Evolutionary conservation across 2,329 filamentous ascomycete species (phyloP).

Genomic region (Teratosphaeriaceae sp.): DNA sequence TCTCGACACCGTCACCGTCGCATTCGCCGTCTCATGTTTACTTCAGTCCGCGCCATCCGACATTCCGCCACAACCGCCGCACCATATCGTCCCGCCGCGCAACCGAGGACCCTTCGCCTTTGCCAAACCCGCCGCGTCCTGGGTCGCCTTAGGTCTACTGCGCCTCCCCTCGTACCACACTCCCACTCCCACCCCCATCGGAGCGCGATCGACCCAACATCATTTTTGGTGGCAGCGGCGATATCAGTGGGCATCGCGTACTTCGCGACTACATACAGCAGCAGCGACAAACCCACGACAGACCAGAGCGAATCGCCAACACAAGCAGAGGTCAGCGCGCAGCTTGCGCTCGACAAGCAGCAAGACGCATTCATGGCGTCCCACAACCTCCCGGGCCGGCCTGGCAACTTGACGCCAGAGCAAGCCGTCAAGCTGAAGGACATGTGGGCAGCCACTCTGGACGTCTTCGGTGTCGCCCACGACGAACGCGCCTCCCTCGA

Average conservation of each 20-base stretch:
- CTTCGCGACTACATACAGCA: constrained; percentile 13
- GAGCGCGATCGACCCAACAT: constrained; percentile 15
- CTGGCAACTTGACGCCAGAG: constrained; percentile 81
- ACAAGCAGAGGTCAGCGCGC: constrained; percentile 12
- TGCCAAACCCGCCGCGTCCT: neutral
- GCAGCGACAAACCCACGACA: constrained; percentile 9
- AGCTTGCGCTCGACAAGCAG: constrained; percentile 5
- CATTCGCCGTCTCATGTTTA: neutral
- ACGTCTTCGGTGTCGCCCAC: constrained; percentile 60
- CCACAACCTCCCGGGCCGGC: constrained; percentile 58
- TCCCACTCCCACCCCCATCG: neutral
- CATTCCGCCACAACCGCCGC: neutral
- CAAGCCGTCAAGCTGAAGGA: constrained; percentile 84
- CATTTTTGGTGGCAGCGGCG: constrained; percentile 17
- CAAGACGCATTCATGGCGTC: constrained; percentile 29
- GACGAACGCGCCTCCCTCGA: constrained; percentile 6
- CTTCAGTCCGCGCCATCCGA: neutral
- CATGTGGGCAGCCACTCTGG: constrained; percentile 72
- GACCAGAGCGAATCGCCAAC: neutral
- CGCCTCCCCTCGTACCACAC: constrained; percentile 2
- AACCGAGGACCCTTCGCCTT: neutral
- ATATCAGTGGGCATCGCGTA: constrained; percentile 19
- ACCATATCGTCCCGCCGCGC: neutral
- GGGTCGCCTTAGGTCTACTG: neutral
- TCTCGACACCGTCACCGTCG: neutral